Conservation (phyloP, 2,329 filamentous ascomycete species). For the Diplodia mutila region DNA sequence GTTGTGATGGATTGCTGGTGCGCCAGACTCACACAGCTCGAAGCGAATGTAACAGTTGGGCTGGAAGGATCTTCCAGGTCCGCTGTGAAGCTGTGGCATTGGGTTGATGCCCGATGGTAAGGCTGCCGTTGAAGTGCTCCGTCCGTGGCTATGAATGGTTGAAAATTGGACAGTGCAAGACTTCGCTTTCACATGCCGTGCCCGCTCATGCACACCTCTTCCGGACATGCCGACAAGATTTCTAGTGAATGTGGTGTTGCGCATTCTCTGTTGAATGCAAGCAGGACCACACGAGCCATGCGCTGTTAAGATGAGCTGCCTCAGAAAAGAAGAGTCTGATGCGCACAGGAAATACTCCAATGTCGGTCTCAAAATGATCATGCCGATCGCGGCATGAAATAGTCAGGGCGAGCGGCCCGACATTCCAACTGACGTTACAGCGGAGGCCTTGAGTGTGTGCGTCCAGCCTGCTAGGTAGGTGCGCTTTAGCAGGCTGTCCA, state of each 20-base stretch:
- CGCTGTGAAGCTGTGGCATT: background rate
- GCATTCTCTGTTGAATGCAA: background rate
- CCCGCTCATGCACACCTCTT: background rate
- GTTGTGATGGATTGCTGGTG: background rate
- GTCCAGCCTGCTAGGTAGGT: background rate
- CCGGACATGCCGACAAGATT: background rate
- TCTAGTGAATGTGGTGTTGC: background rate
- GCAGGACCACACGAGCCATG: background rate
- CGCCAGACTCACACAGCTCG: background rate
- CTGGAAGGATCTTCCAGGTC: background rate
- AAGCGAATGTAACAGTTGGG: slow-evolving; percentile 1
- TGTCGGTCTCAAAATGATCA: background rate
- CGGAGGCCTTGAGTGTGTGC: no score
- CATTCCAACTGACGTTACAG: background rate
- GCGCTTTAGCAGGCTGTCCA: background rate
- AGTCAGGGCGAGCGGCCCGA: background rate
- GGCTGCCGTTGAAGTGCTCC: slow-evolving; percentile 1
- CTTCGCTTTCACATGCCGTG: background rate
- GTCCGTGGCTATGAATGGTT: background rate
- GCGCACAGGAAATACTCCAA: background rate
- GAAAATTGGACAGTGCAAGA: background rate
- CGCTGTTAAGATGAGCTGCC: background rate
- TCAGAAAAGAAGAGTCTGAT: background rate
- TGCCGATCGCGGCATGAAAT: no score
- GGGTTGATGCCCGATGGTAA: background rate